Percentiles rank a stretch among this genome's conserved stretches.
These are phyloP conservation scores for Neurospora discreta DNA, from an alignment of 495 filamentous ascomycete species.

Conservation along the genomic window DNA sequence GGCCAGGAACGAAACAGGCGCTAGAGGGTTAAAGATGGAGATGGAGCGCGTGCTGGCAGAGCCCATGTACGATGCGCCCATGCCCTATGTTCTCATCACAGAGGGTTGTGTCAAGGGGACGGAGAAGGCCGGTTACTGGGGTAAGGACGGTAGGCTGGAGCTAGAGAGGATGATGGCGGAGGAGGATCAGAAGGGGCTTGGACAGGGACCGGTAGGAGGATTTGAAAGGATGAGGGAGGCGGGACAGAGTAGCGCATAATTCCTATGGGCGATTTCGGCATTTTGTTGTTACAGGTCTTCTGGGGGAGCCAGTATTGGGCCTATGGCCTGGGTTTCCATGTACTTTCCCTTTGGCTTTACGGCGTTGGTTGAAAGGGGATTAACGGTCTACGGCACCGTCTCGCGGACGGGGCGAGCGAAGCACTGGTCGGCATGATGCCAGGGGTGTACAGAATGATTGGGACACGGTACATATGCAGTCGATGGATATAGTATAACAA, in stretches of 20 bases:
- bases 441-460: background rate
- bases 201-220: slow-evolving; percentile 6
- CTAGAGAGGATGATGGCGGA: slow-evolving; percentile 42
- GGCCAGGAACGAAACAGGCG: slow-evolving; percentile 68
- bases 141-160: slow-evolving; percentile 40
- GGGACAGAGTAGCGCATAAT: slow-evolving; percentile 33
- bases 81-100: slow-evolving; percentile 57
- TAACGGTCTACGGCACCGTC: background rate
- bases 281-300: background rate
- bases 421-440: background rate
- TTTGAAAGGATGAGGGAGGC: slow-evolving; percentile 32
- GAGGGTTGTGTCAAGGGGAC: slow-evolving; percentile 56
- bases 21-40: slow-evolving; percentile 76
- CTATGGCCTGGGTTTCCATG: background rate
- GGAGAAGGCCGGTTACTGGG: slow-evolving; percentile 42
- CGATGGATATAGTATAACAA: background rate
- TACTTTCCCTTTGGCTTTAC: background rate
- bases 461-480: background rate
- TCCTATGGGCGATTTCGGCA: background rate
- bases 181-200: slow-evolving; percentile 31
- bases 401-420: background rate
- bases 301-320: background rate
- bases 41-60: slow-evolving; percentile 80
- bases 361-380: background rate
- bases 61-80: slow-evolving; percentile 83